phyloP scores from a whole-genome alignment of 768 basidiomycete genomes.

The Rubroboletus pulcherrimus region DNA sequence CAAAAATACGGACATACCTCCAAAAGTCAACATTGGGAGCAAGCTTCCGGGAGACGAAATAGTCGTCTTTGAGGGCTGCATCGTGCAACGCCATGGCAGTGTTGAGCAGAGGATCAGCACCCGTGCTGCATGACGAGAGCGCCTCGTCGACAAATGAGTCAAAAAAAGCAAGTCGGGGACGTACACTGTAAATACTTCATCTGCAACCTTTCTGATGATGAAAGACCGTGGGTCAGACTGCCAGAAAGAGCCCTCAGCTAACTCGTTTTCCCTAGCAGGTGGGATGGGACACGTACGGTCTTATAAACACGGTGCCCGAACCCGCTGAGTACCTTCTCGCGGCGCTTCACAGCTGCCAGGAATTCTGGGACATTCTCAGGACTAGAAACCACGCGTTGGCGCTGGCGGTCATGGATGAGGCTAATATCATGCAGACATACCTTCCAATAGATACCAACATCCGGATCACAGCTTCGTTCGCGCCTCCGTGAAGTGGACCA shows the following conservation, averaged over 20 bases:
- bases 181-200: slow-evolving; percentile 88
- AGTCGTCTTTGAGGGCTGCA: slow-evolving; percentile 87
- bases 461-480: slow-evolving; percentile 91
- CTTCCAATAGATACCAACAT: slow-evolving; percentile 89
- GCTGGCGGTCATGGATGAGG: neutral
- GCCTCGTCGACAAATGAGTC: neutral
- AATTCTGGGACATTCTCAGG: slow-evolving; percentile 84
- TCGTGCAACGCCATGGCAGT: slow-evolving; percentile 89
- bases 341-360: slow-evolving; percentile 80
- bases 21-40: slow-evolving; percentile 93
- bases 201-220: slow-evolving; percentile 85
- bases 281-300: slow-evolving; percentile 43
- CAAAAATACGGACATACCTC: slow-evolving; percentile 34
- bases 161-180: slow-evolving; percentile 20
- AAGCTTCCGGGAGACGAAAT: slow-evolving; percentile 76
- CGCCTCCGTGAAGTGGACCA: slow-evolving; percentile 56
- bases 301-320: slow-evolving; percentile 88
- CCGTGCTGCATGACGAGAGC: slow-evolving; percentile 51
- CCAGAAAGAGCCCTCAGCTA: neutral
- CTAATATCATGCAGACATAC: slow-evolving; percentile 35
- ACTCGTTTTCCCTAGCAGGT: neutral
- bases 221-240: slow-evolving; percentile 89
- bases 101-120: slow-evolving; percentile 78
- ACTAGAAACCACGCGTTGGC: slow-evolving; percentile 31
- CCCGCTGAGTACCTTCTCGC: slow-evolving; percentile 85